Base-by-base conservation (phyloP, 2,329 filamentous ascomycete species). In the Penicillium freii region DNA sequence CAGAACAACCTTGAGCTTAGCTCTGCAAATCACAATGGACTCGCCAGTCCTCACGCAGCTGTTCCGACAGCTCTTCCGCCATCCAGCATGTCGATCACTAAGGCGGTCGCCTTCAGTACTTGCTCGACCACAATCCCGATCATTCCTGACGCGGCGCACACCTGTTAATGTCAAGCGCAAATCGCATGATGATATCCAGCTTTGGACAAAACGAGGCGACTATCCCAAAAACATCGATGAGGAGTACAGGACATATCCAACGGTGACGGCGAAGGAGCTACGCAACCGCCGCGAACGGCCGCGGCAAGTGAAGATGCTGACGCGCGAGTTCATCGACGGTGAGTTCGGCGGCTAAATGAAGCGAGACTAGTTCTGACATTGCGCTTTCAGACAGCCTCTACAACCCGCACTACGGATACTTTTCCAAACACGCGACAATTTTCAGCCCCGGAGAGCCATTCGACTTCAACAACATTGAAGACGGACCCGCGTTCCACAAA, bases 321-420 rank as follows among this genome's bases (percentile, higher is more conserved):
- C 95, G 72, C 85, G 95, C 64, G 95, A 99, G 81, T 99, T 99
- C 71, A 94, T 99, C 71, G 94, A 99, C 75, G 92, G 90, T 92
- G 71, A 64, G 65, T 74, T 73, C 33, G 23, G n/a, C 31, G 10
- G 29, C 40, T 23, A 44, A 15, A 43, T 38, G 29, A 49, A 21
- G 15, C 4, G n/a, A 9, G 7, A 13, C 29, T 5, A 19, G 34
- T 11, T 27, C 51, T 63, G 49, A 63, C 64, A 39, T 39, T 53
- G 13, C 49, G 10, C 40, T 25, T 61, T 33, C 67, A 95, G 92
- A 97, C 78, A 94, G 91, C 71, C 79, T 97, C 15, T 97, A 97
- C 73, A 97, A 97, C 71, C 92, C 92, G 0, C 83, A 91, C 65
- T 97, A 97, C 71, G 92, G 93, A 66, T 97, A 97, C 79, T 97